These are phyloP conservation scores for Pseudocercospora eumusae DNA, from an alignment of 2,329 filamentous ascomycete species.

Conservation along the genomic window DNA sequence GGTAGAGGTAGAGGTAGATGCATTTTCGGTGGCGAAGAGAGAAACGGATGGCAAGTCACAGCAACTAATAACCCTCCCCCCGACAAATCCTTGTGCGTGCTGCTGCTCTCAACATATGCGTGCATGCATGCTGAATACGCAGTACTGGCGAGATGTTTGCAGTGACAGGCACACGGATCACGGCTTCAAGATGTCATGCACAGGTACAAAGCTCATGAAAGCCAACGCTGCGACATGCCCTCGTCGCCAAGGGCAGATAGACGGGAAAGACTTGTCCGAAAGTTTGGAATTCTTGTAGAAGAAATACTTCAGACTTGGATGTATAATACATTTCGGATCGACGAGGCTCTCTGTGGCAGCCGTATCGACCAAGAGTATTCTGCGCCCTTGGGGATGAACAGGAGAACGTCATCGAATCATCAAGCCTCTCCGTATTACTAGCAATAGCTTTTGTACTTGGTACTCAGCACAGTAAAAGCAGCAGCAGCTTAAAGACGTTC, in stretches of 20 bases:
- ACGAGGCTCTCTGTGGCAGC: neutral
- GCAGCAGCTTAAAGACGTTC: conserved; percentile 1
- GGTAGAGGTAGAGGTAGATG: too few species aligned
- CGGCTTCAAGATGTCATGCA: neutral
- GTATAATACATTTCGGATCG: conserved; percentile 2
- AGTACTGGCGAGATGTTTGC: too few species aligned
- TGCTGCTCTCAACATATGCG: too few species aligned
- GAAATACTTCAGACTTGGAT: neutral
- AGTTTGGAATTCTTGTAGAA: neutral
- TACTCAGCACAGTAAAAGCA: conserved; percentile 11
- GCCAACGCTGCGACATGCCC: neutral
- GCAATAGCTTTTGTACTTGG: conserved; percentile 13
- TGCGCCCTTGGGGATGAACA: neutral
- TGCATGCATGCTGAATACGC: too few species aligned
- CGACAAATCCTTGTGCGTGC: too few species aligned
- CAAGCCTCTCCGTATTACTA: conserved; percentile 13
- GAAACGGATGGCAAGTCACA: too few species aligned
- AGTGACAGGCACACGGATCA: neutral
- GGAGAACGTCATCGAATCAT: neutral
- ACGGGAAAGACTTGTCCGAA: neutral
- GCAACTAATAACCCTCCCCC: too few species aligned
- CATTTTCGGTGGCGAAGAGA: too few species aligned
- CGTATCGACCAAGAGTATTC: neutral
- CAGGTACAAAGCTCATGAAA: neutral
- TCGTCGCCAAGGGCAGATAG: neutral